Conservation (phyloP, 202 grass and related monocot genomes). For the Digitaria exilis region DNA sequence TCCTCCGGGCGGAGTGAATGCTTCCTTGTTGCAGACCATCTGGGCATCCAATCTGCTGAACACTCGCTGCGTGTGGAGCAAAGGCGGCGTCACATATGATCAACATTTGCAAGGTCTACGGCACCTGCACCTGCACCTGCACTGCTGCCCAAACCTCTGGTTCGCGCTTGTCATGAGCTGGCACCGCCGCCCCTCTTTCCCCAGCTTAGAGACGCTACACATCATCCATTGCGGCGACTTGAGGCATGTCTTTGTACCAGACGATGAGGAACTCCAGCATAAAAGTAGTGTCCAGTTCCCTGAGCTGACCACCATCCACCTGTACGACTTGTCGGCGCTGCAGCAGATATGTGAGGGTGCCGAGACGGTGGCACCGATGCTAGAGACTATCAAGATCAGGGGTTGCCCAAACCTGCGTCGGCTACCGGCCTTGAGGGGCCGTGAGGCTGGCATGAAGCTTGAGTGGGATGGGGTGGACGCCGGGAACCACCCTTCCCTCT, state of each 20-base stretch:
- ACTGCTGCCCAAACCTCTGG: conserved; percentile 5
- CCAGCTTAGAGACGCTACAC: neutral
- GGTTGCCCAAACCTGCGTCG: neutral
- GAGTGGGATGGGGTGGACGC: conserved; percentile 22
- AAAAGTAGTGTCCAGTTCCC: neutral
- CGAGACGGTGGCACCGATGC: neutral
- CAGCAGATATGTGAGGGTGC: neutral
- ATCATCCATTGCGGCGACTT: conserved; percentile 12
- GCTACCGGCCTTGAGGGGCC: neutral
- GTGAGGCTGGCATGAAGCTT: neutral
- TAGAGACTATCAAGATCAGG: neutral
- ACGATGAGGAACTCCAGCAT: rapidly evolving
- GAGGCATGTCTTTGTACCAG: neutral
- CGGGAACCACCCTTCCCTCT: conserved; percentile 8
- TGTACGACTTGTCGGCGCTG: conserved; percentile 8
- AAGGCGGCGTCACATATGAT: rapidly evolving
- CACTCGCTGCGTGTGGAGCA: neutral
- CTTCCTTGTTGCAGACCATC: neutral
- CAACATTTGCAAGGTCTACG: rapidly evolving
- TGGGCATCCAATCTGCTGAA: neutral
- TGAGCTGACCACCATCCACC: conserved; percentile 1
- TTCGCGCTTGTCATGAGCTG: neutral
- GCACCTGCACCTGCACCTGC: neutral
- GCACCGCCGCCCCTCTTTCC: neutral
- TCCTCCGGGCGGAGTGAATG: rapidly evolving